Evolutionary conservation across 129 eudicot genomes (phyloP).

Genomic region (Tagetes erecta): DNA sequence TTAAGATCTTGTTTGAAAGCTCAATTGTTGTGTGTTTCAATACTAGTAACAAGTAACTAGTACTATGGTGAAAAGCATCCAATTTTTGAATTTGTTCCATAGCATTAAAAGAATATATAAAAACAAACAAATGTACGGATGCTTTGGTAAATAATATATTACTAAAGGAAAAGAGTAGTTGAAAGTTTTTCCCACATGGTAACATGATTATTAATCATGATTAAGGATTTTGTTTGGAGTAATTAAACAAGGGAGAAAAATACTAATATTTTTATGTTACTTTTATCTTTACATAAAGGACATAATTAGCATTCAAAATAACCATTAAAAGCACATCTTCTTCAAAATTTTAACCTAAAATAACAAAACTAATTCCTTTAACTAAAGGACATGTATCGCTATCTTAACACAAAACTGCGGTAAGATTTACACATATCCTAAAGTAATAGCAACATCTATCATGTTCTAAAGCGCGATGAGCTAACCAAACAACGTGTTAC

Average conservation of each 20-base stretch:
- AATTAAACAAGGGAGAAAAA: neutral
- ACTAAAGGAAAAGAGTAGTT: neutral
- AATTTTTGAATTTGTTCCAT: neutral
- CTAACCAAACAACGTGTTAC: too few relatives aligned
- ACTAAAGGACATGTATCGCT: neutral
- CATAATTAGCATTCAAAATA: neutral
- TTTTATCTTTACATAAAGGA: neutral
- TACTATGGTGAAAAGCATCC: conserved; percentile 11
- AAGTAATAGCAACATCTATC: neutral
- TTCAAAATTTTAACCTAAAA: neutral
- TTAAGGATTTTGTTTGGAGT: conserved; percentile 2
- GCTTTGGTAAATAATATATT: neutral
- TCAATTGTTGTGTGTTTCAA: too few relatives aligned
- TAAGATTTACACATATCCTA: neutral
- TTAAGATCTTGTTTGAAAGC: too few relatives aligned
- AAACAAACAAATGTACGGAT: conserved; percentile 14
- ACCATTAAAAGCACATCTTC: neutral
- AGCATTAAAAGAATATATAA: neutral
- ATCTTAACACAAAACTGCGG: neutral
- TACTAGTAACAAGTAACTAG: neutral
- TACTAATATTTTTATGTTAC: too few relatives aligned
- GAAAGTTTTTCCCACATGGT: conserved; percentile 26
- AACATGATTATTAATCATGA: conserved; percentile 31
- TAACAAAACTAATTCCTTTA: neutral
- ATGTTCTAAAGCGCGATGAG: too few relatives aligned